These are phyloP conservation scores for Symbiodinium natans DNA, from an alignment of 73 alveolate species.

Conservation along the genomic window DNA sequence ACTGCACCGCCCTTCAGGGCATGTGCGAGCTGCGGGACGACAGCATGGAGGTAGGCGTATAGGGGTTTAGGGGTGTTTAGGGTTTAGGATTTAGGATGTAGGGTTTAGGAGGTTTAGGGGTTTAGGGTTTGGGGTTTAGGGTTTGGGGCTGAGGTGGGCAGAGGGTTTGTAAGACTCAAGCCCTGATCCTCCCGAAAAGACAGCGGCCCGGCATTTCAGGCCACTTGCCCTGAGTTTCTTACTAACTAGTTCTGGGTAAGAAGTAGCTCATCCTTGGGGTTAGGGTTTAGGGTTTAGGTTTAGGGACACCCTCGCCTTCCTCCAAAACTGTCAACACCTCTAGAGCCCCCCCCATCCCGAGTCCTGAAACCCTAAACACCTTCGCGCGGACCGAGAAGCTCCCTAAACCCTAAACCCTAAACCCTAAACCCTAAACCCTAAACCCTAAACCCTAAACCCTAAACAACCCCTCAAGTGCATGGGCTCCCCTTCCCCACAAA, in stretches of 20 bases:
- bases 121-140: not conserved
- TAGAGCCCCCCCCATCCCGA: too few species aligned
- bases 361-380: not conserved
- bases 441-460: not conserved
- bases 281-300: not conserved
- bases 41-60: not conserved
- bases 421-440: not conserved
- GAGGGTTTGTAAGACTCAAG: too few species aligned
- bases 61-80: not conserved
- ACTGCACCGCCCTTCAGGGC: not conserved
- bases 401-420: not conserved
- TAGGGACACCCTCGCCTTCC: too few species aligned
- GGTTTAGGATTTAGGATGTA: not conserved
- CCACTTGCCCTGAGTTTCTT: too few species aligned
- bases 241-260: too few species aligned
- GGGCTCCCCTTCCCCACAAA: too few species aligned
- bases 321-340: too few species aligned
- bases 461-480: too few species aligned
- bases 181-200: too few species aligned
- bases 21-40: slow-evolving; percentile 59
- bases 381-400: not conserved
- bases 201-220: too few species aligned
- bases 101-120: too few species aligned
- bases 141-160: not conserved
- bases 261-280: not conserved